phyloP scores from a whole-genome alignment of 2,329 filamentous ascomycete species.

The Pyricularia sp. region DNA sequence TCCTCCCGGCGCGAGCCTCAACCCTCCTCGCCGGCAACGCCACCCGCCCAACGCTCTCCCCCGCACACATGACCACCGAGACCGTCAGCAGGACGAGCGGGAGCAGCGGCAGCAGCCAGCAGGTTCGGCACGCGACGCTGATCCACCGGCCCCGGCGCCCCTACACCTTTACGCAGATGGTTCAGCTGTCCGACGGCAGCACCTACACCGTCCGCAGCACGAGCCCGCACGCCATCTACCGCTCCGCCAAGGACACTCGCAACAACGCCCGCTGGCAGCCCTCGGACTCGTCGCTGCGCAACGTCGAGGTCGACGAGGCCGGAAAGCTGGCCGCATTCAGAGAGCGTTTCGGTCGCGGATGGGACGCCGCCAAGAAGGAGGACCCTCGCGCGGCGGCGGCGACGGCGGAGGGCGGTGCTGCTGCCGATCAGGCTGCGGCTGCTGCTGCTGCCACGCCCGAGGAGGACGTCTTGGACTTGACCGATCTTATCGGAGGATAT shows the following conservation, averaged over 20 bases:
- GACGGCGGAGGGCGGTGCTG: conserved; percentile 7
- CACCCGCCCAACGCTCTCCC: conserved; percentile 12
- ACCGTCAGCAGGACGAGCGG: conserved; percentile 12
- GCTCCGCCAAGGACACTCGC: conserved; percentile 67
- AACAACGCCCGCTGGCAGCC: conserved; percentile 93
- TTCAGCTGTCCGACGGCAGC: conserved; percentile 85
- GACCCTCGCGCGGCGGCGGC: conserved; percentile 6
- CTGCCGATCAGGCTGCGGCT: too few species aligned
- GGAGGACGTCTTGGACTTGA: conserved; percentile 22
- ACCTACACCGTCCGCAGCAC: conserved; percentile 75
- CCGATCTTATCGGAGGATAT: conserved; percentile 45
- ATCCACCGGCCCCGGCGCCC: conserved; percentile 82
- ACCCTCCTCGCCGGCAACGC: conserved; percentile 18
- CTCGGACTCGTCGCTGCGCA: conserved; percentile 66
- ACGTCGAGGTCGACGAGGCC: conserved; percentile 91
- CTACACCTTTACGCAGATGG: conserved; percentile 94
- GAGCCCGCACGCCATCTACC: conserved; percentile 53
- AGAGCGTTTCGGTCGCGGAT: conserved; percentile 71
- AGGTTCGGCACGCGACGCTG: conserved; percentile 75
- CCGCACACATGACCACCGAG: conserved; percentile 10
- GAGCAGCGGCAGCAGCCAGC: conserved; percentile 20
- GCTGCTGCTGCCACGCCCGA: conserved; percentile 11
- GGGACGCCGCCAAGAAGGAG: conserved; percentile 49
- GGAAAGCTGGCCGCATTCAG: conserved; percentile 82
- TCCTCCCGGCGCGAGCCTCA: conserved; percentile 19